Evolutionary conservation across 768 basidiomycete genomes (phyloP), one percentile per base, ranked within the genome.

Genomic region (Filobasidium floriforme): DNA sequence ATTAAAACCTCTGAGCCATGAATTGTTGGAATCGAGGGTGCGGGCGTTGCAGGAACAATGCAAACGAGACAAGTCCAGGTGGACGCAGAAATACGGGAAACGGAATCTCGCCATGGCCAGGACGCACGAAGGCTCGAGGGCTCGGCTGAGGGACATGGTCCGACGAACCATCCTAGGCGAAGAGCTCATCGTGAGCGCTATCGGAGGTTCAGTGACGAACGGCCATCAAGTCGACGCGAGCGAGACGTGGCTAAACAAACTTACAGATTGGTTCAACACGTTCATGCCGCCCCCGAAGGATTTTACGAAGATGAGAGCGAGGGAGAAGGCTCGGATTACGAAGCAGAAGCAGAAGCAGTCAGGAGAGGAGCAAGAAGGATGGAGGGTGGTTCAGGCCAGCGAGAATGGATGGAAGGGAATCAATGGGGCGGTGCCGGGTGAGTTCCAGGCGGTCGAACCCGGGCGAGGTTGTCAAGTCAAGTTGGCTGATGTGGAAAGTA

Each of bases 171-270:
- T 78, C 1, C 65, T 72, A 41, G 77, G 77, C 6, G 74, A 78
- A 66, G 32, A 61, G 7, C 32, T 78, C 19, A 72, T 69, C 6
- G 57, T 76, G 1, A 68, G 71, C 4, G 72, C 72, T 32, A 69
- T 78, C 41, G 77, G 77, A 7, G 77, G 75, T 0, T 75, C 73
- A 76, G 77, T 78, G 29, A 78, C 77, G 14, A 67, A 66, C 41
- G 77, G 77, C 1, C 75, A 76, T 65, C 70, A 72, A n/a, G 72
- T 78, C 0, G 63, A 62, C 41, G 60, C 61, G 14, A 62, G 65
- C 24, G 75, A 78, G 52, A 68, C 72, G 2, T 78, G 77, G 77
- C 69, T 75, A 40, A 68, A 69, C 57, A 67, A 62, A 32, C 71
- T 78, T n/a, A 49, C 60, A 22, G 72, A 76, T 24, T 78, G 77